These are phyloP conservation scores for Aschersonia sp. DNA, from an alignment of 2,329 filamentous ascomycete species.

Conservation along the genomic window DNA sequence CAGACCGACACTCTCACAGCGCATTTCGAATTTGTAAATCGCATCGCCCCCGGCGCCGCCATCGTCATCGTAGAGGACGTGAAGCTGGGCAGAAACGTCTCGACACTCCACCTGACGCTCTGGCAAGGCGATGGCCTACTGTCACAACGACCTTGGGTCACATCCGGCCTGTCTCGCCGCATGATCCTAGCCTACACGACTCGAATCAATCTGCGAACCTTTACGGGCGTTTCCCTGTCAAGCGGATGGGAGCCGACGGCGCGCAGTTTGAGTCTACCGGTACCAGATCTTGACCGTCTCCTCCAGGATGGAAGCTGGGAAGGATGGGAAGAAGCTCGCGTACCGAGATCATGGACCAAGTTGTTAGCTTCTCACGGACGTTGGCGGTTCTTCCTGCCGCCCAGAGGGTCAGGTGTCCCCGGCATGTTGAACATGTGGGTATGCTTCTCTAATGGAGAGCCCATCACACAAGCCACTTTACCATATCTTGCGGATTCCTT, in stretches of 20 bases:
- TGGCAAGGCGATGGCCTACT: constrained; percentile 17
- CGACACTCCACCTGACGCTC: constrained; percentile 11
- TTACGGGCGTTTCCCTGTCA: constrained; percentile 14
- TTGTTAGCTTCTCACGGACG: constrained; percentile 11
- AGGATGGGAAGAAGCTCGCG: constrained; percentile 6
- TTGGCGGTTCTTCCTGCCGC: constrained; percentile 15
- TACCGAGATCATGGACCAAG: constrained; percentile 12
- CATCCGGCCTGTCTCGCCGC: constrained; percentile 11
- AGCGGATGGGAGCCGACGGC: constrained; percentile 11
- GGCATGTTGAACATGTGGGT: constrained; percentile 35
- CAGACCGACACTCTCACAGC: constrained; percentile 19
- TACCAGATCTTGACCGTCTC: constrained; percentile 7
- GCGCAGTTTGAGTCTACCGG: constrained; percentile 1
- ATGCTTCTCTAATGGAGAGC: constrained; percentile 39
- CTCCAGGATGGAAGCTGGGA: constrained; percentile 4
- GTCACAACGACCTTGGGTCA: constrained; percentile 14
- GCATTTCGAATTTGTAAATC: constrained; percentile 20
- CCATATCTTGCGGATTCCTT: constrained; percentile 49
- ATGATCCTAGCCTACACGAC: constrained; percentile 17
- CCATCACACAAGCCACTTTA: constrained; percentile 48
- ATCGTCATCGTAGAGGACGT: constrained; percentile 10
- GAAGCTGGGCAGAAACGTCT: constrained; percentile 2
- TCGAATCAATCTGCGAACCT: constrained; percentile 13
- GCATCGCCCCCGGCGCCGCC: constrained; percentile 17
- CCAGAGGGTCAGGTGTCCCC: constrained; percentile 3